Evolutionary conservation across 2,329 filamentous ascomycete genomes (phyloP).

Genomic region (Westerdykella aurantiaca): DNA sequence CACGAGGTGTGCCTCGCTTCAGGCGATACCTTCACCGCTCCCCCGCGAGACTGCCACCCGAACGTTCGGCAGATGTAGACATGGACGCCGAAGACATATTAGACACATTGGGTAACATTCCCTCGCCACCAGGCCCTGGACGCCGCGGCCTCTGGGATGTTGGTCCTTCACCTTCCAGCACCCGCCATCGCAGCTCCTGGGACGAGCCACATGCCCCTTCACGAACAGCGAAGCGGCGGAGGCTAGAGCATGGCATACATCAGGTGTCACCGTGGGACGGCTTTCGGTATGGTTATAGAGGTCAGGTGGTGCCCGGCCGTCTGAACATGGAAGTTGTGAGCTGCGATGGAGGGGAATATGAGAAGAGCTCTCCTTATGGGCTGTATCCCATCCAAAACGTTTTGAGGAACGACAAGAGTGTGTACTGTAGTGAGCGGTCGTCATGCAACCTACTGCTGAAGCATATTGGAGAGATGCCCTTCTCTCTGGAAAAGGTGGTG

Average conservation of each 20-base stretch:
- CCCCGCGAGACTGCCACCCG: conserved; percentile 25
- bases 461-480: conserved; percentile 74
- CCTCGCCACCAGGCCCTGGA: conserved; percentile 1
- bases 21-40: conserved; percentile 30
- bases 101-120: conserved; percentile 19
- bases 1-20: too few relatives aligned
- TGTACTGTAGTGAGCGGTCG: conserved; percentile 86
- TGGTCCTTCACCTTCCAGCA: neutral
- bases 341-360: conserved; percentile 73
- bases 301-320: conserved; percentile 76
- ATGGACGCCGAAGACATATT: conserved; percentile 14
- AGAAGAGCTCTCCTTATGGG: conserved; percentile 51
- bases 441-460: conserved; percentile 80
- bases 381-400: conserved; percentile 61
- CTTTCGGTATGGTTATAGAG: conserved; percentile 78
- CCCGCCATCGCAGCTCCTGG: conserved; percentile 21
- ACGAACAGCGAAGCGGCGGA: conserved; percentile 33
- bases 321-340: conserved; percentile 82
- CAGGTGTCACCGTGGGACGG: conserved; percentile 21
- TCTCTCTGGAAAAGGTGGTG: conserved; percentile 76
- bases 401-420: conserved; percentile 70
- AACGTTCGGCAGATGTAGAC: conserved; percentile 20
- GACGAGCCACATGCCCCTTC: conserved; percentile 16
- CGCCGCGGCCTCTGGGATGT: too few relatives aligned
- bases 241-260: conserved; percentile 34